Percentiles rank a stretch among this genome's conserved stretches.
These are phyloP conservation scores for Verticillium isaacii DNA, from an alignment of 2,329 filamentous ascomycete species.

Conservation along the genomic window DNA sequence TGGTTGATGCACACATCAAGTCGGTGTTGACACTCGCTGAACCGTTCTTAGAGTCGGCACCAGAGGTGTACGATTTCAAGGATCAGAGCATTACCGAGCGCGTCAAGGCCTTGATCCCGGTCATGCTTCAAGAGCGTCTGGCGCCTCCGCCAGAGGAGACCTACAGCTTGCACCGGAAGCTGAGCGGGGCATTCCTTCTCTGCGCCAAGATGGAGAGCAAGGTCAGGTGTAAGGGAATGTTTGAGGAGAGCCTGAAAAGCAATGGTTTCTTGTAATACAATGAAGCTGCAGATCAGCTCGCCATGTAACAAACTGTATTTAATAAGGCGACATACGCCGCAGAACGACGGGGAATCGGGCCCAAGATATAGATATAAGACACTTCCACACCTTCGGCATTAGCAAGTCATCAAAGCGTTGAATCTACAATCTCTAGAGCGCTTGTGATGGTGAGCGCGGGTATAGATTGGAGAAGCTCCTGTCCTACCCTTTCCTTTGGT, in stretches of 20 bases:
- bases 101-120: conserved; percentile 79
- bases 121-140: conserved; percentile 87
- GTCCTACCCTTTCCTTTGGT: too few species aligned
- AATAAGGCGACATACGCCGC: background rate
- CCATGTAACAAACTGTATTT: background rate
- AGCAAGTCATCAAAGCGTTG: too few species aligned
- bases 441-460: too few species aligned
- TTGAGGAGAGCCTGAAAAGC: conserved; percentile 51
- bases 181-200: conserved; percentile 90
- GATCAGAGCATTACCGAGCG: conserved; percentile 96
- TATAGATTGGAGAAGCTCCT: too few species aligned
- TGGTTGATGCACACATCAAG: conserved; percentile 87
- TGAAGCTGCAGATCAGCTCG: background rate
- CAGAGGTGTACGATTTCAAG: conserved; percentile 84
- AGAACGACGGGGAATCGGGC: background rate
- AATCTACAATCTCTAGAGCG: too few species aligned
- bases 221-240: conserved; percentile 77
- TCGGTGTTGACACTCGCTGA: conserved; percentile 88
- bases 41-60: conserved; percentile 73
- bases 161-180: conserved; percentile 89
- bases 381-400: background rate
- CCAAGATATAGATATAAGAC: background rate
- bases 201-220: conserved; percentile 82
- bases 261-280: conserved; percentile 17
- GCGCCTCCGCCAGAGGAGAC: conserved; percentile 95